A percentile compares a stretch with the other conserved stretches of the same genome.
Evolutionary conservation across 768 basidiomycete genomes (phyloP).

Genomic region (Dioszegia hungarica): DNA sequence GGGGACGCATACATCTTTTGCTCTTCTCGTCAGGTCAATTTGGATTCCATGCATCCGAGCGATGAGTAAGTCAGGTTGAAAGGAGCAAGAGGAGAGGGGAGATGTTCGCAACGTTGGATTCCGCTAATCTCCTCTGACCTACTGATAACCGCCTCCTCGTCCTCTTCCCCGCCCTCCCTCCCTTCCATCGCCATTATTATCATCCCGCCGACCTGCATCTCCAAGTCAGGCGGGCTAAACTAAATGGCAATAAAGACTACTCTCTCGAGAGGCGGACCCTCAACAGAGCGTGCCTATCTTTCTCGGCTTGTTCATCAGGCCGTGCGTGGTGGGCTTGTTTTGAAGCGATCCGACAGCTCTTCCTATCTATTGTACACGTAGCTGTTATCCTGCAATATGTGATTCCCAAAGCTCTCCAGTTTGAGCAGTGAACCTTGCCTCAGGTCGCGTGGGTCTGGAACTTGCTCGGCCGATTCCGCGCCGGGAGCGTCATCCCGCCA

Average conservation of each 20-base stretch:
- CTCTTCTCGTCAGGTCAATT: too few species aligned
- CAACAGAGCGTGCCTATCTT: conserved; percentile 9
- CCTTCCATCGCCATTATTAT: conserved; percentile 26
- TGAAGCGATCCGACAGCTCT: conserved; percentile 4
- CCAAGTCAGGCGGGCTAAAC: conserved; percentile 37
- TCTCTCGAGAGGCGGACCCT: conserved; percentile 1
- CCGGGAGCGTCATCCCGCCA: too few species aligned
- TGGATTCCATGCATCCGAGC: background rate
- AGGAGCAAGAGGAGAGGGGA: background rate
- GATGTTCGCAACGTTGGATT: background rate
- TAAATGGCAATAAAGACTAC: conserved; percentile 37
- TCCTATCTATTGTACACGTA: background rate
- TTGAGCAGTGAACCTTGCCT: too few species aligned
- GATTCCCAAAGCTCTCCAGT: too few species aligned
- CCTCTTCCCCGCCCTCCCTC: background rate
- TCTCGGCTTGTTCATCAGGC: conserved; percentile 8
- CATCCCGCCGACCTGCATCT: conserved; percentile 27
- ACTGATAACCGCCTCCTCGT: background rate
- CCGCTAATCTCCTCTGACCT: background rate
- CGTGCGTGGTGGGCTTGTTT: conserved; percentile 7
- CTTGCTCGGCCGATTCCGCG: too few species aligned
- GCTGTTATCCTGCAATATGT: too few species aligned
- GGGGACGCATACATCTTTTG: conserved; percentile 8
- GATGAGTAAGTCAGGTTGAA: background rate
- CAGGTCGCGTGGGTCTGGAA: too few species aligned